These are phyloP conservation scores for Diaporthe ilicicola DNA, from an alignment of 2,329 filamentous ascomycete genomes.

Conservation along the genomic window DNA sequence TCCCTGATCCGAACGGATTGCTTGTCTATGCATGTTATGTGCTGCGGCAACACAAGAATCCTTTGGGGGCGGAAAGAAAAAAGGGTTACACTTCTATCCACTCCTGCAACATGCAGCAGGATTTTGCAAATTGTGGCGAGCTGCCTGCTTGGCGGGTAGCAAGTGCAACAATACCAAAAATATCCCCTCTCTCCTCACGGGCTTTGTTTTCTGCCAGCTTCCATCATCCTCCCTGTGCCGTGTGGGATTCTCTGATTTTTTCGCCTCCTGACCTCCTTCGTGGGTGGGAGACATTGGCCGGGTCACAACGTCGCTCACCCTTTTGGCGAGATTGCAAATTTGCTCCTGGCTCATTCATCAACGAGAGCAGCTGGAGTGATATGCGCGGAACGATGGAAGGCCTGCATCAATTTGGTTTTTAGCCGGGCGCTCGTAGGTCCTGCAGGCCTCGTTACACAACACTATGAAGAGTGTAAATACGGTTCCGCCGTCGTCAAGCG, in stretches of 20 bases:
- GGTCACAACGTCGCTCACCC: no score
- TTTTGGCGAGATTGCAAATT: not conserved
- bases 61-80: not conserved
- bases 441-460: no score
- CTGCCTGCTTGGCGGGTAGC: constrained; percentile 13
- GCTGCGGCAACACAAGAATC: constrained; percentile 4
- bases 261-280: not conserved
- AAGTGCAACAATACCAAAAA: not conserved
- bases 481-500: no score
- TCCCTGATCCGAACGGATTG: not conserved
- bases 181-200: not conserved
- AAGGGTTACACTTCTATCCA: not conserved
- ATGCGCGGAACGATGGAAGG: no score
- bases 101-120: not conserved
- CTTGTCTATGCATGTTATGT: not conserved
- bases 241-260: constrained; percentile 6
- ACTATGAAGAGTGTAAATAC: no score
- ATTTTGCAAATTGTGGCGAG: constrained; percentile 8
- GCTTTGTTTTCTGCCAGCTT: not conserved
- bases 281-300: not conserved
- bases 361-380: no score
- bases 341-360: no score
- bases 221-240: not conserved
- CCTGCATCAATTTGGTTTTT: no score
- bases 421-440: no score